phyloP scores from a whole-genome alignment of 192 early-diverging fungal genomes.

The Linnemannia hyalina region DNA sequence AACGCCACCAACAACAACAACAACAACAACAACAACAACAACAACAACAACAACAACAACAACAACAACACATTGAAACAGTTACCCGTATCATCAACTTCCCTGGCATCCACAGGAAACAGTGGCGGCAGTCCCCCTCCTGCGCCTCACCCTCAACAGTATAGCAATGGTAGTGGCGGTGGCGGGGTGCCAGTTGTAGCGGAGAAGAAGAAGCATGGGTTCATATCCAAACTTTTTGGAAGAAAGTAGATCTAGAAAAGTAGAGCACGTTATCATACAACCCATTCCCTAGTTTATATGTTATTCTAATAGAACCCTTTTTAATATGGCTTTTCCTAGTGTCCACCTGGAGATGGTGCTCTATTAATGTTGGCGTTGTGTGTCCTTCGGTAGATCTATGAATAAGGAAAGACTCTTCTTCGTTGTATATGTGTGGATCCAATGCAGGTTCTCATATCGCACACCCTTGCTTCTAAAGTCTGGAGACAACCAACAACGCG shows the following conservation, averaged over 20 bases:
- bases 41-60: too few species aligned
- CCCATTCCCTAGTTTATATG: not conserved
- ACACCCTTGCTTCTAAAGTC: not conserved
- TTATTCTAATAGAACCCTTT: not conserved
- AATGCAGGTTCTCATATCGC: not conserved
- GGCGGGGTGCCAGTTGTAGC: not conserved
- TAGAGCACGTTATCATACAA: not conserved
- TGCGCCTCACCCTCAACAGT: not conserved
- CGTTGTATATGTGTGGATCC: not conserved
- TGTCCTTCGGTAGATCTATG: constrained; percentile 5
- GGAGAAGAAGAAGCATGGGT: constrained; percentile 16
- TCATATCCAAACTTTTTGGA: constrained; percentile 30
- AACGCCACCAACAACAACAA: not conserved
- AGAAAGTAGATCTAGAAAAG: constrained; percentile 3
- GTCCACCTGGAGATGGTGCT: not conserved
- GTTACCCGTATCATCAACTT: not conserved
- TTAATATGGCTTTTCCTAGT: not conserved
- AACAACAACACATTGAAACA: not conserved
- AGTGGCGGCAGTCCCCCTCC: not conserved
- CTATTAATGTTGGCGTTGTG: not conserved
- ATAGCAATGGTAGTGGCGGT: not conserved
- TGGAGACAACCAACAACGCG: not conserved
- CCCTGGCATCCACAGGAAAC: constrained; percentile 3
- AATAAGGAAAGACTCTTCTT: not conserved
- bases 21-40: too few species aligned